These are phyloP conservation scores for Aspergillus sp. DNA, from an alignment of 2,329 filamentous ascomycete species.

Conservation along the genomic window DNA sequence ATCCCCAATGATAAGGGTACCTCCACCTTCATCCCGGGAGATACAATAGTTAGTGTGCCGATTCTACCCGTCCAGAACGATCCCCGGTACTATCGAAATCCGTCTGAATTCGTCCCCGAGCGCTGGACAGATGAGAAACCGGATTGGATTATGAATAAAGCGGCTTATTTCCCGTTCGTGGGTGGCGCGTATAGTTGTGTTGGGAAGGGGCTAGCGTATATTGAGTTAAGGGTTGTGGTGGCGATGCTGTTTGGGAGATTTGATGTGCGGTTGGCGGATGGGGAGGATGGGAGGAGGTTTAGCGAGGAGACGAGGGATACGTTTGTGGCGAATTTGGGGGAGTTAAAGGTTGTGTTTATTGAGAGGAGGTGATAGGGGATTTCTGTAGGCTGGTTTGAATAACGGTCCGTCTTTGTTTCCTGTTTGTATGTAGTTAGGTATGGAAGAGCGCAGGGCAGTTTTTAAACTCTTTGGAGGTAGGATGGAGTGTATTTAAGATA, in stretches of 20 bases:
- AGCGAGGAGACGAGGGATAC: not conserved
- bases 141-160: not conserved
- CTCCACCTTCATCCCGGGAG: not conserved
- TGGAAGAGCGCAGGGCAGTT: too few species aligned
- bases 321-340: not conserved
- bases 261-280: not conserved
- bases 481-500: too few species aligned
- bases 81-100: not conserved
- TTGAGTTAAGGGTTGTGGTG: not conserved
- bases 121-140: not conserved
- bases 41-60: not conserved
- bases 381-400: not conserved
- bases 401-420: not conserved
- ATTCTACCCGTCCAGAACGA: not conserved
- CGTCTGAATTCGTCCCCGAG: not conserved
- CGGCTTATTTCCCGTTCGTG: not conserved
- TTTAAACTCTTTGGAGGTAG: too few species aligned
- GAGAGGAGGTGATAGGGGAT: not conserved
- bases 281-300: not conserved
- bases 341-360: not conserved
- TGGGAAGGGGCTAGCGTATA: not conserved
- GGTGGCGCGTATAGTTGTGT: not conserved
- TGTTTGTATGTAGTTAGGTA: too few species aligned
- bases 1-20: not conserved
- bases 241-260: not conserved